Evolutionary conservation across 352 stramenopile genomes (phyloP), one percentile per base, ranked within the genome.

Genomic region (Ochromonadaceae sp.): DNA sequence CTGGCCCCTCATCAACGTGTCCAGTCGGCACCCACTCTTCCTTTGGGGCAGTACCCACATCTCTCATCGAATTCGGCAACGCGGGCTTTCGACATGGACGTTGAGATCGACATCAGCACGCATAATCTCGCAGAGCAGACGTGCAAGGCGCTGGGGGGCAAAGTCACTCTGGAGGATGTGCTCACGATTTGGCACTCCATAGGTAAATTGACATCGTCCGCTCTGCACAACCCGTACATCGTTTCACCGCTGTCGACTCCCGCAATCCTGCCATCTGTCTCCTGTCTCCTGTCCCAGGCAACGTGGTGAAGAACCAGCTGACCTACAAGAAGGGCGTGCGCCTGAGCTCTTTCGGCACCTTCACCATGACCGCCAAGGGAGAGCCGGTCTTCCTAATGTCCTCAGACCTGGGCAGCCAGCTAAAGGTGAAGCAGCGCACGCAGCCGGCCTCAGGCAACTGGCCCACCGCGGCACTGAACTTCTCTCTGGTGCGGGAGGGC

Each of bases 161-260:
- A 59, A 59, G 22, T 59, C 39, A 25, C 49, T 9, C 22, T 36
- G 7, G 49, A 59, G 30, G 32, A 36, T 43, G 22, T 59, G 17
- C 30, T 59, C 20, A 49, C 49, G 10, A 26, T 59, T 9, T 59
- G 49, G 49, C 49, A 59, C 43, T 31, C 17, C 39, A 59, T 59
- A 20, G 49, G 49, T 59, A 59, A 44, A n/a, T n/a, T n/a, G n/a
- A n/a, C n/a, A n/a, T n/a, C n/a, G n/a, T n/a, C n/a, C n/a, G n/a
- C n/a, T n/a, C n/a, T n/a, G n/a, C n/a, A n/a, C n/a, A n/a, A n/a
- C n/a, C n/a, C n/a, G n/a, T n/a, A n/a, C n/a, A n/a, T n/a, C n/a
- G n/a, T n/a, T n/a, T n/a, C n/a, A n/a, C n/a, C n/a, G n/a, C n/a
- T n/a, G n/a, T n/a, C n/a, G n/a, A n/a, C n/a, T n/a, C n/a, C n/a